These are phyloP conservation scores for Backusella tarrabulga DNA, from an alignment of 192 early-diverging fungal species.

Conservation along the genomic window DNA sequence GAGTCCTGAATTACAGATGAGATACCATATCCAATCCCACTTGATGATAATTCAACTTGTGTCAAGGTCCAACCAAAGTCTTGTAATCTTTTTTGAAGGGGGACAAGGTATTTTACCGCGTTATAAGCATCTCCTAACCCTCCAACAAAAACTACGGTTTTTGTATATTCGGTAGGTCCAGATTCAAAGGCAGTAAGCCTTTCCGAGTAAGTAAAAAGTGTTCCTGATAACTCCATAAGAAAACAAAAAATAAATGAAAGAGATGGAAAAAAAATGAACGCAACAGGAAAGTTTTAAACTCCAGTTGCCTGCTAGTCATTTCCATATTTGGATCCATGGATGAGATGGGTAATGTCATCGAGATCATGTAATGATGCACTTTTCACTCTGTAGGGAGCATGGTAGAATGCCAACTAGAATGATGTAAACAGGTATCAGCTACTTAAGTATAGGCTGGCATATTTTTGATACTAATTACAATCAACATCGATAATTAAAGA, in stretches of 20 bases:
- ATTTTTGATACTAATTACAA: too few species aligned
- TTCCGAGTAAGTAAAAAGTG: conserved; percentile 37
- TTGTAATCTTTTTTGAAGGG: conserved; percentile 21
- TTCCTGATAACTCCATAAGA: conserved; percentile 37
- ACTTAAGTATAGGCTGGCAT: too few species aligned
- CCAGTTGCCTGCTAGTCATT: neutral
- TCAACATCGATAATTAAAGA: too few species aligned
- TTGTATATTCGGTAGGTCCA: conserved; percentile 16
- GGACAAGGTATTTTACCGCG: conserved; percentile 37
- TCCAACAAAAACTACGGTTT: conserved; percentile 38
- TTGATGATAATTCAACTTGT: conserved; percentile 43
- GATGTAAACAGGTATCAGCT: too few species aligned
- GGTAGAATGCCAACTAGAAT: too few species aligned
- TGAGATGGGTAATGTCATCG: neutral
- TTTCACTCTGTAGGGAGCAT: too few species aligned
- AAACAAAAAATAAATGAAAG: neutral
- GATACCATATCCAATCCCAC: conserved; percentile 43
- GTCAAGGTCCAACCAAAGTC: conserved; percentile 30
- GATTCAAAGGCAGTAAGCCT: conserved; percentile 44
- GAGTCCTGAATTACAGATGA: conserved; percentile 34
- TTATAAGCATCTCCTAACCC: conserved; percentile 43
- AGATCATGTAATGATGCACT: too few species aligned
- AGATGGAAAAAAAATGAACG: neutral
- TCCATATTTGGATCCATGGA: neutral
- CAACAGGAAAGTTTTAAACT: neutral